Base-by-base conservation (phyloP, 108 stramenopile genomes). In the Cyclotella choctawhatcheeana region DNA sequence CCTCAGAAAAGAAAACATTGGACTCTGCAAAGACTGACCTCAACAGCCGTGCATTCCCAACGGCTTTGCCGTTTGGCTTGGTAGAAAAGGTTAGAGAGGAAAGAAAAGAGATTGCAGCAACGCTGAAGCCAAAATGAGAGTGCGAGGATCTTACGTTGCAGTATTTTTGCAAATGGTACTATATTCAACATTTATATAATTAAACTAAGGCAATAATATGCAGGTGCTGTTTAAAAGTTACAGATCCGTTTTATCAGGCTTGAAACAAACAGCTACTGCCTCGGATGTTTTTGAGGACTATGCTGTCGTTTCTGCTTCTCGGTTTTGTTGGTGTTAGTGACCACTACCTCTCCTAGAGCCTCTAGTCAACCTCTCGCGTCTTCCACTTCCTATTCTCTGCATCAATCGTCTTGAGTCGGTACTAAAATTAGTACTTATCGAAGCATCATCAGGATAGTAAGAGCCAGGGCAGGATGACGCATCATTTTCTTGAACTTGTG, bases 41-140 rank as follows among this genome's bases (percentile, higher is more conserved):
- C 31, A 31, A 17, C 47, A 24, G 37, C 44, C 29, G 60, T 17
- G 14, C 45, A 52, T 68, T 67, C 12, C 67, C 74, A 5, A 27
- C 1, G 14, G 60, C 61, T 12, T 17, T 76, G 29, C 74, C 74
- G 7, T 76, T 45, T 20, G 33, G 53, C 21, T 66, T 67, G 13
- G 8, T 76, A 10, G 48, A 61, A 26, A 61, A 67, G 47, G 48
- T 68, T 1, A n/a, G 66, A 17, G 52, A 76, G 12, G 74, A 76
- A 26, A 67, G 45, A 32, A 5, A 40, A n/a, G 59, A 37, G 20
- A 76, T 63, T 17, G 25, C 18, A 27, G 24, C 55, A 22, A 20
- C 43, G 25, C 52, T 74, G 18, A 27, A 45, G 58, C 56, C 47
- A 21, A 54, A 64, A 51, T 29, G 26, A 35, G 13, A 47, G n/a